Base-by-base conservation (phyloP, 768 basidiomycete genomes). In the Porpolomopsis calyptriformis region DNA sequence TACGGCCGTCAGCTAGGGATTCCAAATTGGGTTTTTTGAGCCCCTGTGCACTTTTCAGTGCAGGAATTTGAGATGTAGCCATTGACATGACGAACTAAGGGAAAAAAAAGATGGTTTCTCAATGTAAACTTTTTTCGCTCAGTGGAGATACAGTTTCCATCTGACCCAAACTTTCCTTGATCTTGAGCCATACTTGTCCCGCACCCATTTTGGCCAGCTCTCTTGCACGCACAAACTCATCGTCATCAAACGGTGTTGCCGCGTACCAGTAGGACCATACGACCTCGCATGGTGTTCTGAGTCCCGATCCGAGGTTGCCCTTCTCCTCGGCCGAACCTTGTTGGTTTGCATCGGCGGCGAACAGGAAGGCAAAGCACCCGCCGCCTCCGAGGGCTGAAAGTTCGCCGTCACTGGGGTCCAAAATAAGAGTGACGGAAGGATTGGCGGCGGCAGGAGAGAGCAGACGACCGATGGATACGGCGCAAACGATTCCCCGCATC, bases 321-420 rank as follows among this genome's bases (percentile, higher is more conserved):
- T n/a, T n/a, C n/a, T n/a, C n/a, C n/a, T n/a, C n/a, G n/a, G n/a
- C n/a, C n/a, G n/a, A n/a, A n/a, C 22, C 40, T 1, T 36, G 26
- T 27, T 26, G 25, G 1, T 49, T 55, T 1, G 47, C 50, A 7
- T 57, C 54, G 45, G 62, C 60, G 2, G 66, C 61, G 55, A 73
- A 71, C 45, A 82, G 53, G 60, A 85, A 89, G 1, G 81, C 85
- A 53, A 88, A 87, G 52, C 79, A 79, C 0, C 85, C 85, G 4
- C 68, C 62, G 4, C 66, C 74, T 1, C 56, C 62, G 0, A 75
- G 53, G 0, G 46, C 42, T 0, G 54, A 43, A 1, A 59, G 56
- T 40, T 80, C 72, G 3, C 65, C 63, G 14, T 70, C 72, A 7
- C 57, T 64, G 1, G 80, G 78, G 55, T 81, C 79, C 2, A 79